Percentiles rank a stretch among this genome's conserved stretches.
Evolutionary conservation across 2,329 filamentous ascomycete genomes (phyloP).

Genomic region (Trichoderma afroharzianum): DNA sequence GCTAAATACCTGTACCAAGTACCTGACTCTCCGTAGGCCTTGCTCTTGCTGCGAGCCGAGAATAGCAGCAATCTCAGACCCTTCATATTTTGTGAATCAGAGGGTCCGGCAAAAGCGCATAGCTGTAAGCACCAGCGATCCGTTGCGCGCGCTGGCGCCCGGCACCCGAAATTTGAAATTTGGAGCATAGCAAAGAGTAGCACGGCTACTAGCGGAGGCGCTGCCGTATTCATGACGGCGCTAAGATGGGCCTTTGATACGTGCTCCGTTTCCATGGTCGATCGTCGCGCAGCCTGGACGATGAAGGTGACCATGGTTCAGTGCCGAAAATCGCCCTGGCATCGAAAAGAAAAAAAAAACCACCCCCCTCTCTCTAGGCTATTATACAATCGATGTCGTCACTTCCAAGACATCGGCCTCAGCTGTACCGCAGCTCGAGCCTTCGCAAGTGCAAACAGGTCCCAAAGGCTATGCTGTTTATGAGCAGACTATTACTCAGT

Average conservation of each 20-base stretch:
- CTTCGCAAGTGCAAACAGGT: neutral
- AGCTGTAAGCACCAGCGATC: conserved; percentile 9
- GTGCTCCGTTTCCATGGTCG: neutral
- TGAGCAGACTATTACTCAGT: neutral
- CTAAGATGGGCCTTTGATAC: neutral
- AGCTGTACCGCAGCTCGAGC: neutral
- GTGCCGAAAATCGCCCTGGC: neutral
- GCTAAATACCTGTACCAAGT: neutral
- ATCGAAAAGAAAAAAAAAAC: neutral
- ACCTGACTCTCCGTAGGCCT: neutral
- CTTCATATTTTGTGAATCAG: neutral
- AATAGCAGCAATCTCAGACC: conserved; percentile 12
- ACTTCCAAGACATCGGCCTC: conserved; percentile 8
- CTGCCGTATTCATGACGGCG: neutral
- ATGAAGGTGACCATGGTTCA: neutral
- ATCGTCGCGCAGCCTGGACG: neutral
- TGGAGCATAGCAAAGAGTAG: neutral
- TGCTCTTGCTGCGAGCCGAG: neutral
- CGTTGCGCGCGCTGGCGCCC: conserved; percentile 8
- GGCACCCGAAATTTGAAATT: neutral
- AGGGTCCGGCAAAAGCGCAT: neutral
- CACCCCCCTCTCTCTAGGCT: neutral
- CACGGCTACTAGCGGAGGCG: neutral
- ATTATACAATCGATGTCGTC: conserved; percentile 3
- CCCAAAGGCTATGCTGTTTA: neutral